These are phyloP conservation scores for Achaetomiella virescens DNA, from an alignment of 495 filamentous ascomycete species.

Conservation along the genomic window DNA sequence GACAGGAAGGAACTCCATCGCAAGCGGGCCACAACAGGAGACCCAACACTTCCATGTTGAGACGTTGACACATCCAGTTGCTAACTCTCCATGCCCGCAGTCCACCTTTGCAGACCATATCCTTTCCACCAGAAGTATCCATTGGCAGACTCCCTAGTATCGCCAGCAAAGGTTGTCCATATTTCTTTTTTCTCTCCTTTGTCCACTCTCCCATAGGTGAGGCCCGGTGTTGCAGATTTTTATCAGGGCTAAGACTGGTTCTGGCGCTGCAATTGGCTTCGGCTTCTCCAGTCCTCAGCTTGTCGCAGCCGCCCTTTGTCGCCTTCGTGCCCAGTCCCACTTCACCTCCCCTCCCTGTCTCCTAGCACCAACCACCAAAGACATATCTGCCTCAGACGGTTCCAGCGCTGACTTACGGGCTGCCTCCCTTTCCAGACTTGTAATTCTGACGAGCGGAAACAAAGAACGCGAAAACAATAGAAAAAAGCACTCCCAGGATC, in stretches of 20 bases:
- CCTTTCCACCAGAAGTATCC: slow-evolving; percentile 27
- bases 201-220: slow-evolving; percentile 12
- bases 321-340: background rate
- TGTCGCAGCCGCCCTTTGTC: background rate
- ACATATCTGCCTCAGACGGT: background rate
- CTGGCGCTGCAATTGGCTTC: background rate
- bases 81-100: background rate
- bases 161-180: slow-evolving; percentile 22
- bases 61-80: slow-evolving; percentile 1
- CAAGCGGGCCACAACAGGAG: slow-evolving; percentile 22
- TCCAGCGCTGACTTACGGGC: slow-evolving; percentile 10
- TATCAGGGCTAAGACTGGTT: background rate
- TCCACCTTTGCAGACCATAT: slow-evolving; percentile 23
- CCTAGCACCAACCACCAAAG: background rate
- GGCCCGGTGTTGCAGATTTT: background rate
- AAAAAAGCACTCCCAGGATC: slow-evolving; percentile 2
- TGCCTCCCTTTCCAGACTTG: slow-evolving; percentile 5
- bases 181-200: slow-evolving; percentile 19
- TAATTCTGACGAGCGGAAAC: slow-evolving; percentile 4
- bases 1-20: slow-evolving; percentile 7
- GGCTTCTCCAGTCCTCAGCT: no score
- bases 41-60: background rate
- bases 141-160: slow-evolving; percentile 24
- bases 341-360: background rate
- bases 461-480: slow-evolving; percentile 17